Base-by-base conservation (phyloP, 169 alveolate species). In the Cystoisospora suis region DNA sequence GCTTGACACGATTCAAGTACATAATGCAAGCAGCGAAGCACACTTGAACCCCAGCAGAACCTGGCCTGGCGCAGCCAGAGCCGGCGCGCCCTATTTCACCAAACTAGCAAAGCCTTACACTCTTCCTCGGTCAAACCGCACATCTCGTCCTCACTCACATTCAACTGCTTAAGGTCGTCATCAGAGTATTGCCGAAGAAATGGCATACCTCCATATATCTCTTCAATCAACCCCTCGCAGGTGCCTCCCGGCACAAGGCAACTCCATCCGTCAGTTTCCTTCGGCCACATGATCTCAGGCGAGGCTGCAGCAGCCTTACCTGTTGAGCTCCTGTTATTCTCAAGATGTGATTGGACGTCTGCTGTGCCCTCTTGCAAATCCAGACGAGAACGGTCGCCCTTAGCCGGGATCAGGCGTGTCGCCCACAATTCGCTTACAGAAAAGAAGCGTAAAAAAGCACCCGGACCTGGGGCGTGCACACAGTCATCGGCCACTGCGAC, bases 351-450 rank as follows among this genome's bases (percentile, higher is more conserved):
- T n/a, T n/a, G n/a, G n/a, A n/a, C n/a, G n/a, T n/a, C n/a, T n/a
- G n/a, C n/a, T 29, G 34, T 72, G 34, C 58, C 32, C 53, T 72
- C 83, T 36, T 2, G 58, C 23, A 27, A 34, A n/a, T 72, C 56
- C 58, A 72, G 56, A 38, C 56, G 58, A 29, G 56, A 46, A 53
- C 83, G 83, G 20, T n/a, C 53, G 36, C 42, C 83, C 53, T 40
- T 34, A 6, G 83, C 58, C 2, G 83, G 83, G 58, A 72, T 72
- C 56, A 72, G 56, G 12, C 83, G 47, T 17, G 83, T n/a, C 3
- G 83, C 83, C 83, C 83, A 72, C 32, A 72, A 53, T 5, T 72
- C 83, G 32, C 83, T 72, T 0, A 72, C 83, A 4, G 83, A 72
- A 53, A 72, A 72, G 32, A 72, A 72, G 38, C 83, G 83, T 29